Evolutionary conservation across 352 stramenopile species (phyloP).

Genomic region (Phytophthora meadii): DNA sequence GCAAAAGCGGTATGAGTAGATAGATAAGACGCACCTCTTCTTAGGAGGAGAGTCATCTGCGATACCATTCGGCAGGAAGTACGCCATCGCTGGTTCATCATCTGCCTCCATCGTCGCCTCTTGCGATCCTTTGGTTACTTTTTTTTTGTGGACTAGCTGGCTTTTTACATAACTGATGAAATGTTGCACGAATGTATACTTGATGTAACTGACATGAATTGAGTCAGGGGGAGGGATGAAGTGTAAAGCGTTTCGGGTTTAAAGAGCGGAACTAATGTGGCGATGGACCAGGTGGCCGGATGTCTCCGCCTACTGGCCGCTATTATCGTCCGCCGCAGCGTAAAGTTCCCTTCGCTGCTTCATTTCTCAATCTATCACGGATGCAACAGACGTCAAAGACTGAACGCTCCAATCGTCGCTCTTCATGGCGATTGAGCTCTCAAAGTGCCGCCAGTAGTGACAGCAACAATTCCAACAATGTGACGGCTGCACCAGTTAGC

Average conservation of each 20-base stretch:
- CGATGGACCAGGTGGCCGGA: constrained; percentile 6
- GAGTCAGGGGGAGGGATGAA: no score
- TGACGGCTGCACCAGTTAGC: constrained; percentile 31
- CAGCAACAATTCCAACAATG: constrained; percentile 24
- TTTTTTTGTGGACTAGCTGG: constrained; percentile 19
- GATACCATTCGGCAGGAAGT: constrained; percentile 89
- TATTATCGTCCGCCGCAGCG: constrained; percentile 29
- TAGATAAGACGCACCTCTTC: constrained; percentile 47
- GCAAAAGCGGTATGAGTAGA: not conserved
- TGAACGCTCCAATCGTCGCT: constrained; percentile 4
- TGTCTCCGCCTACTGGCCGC: constrained; percentile 26
- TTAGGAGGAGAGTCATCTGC: constrained; percentile 82
- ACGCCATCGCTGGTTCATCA: constrained; percentile 71
- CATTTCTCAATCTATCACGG: constrained; percentile 23
- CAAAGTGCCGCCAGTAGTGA: constrained; percentile 33
- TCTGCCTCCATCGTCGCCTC: constrained; percentile 45
- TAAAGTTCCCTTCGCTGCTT: not conserved
- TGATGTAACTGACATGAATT: constrained; percentile 5
- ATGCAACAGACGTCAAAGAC: constrained; percentile 28
- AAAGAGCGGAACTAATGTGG: no score
- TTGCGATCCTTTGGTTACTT: constrained; percentile 9
- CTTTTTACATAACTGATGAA: constrained; percentile 2
- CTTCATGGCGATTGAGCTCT: constrained; percentile 17
- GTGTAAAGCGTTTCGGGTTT: no score
- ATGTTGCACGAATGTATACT: constrained; percentile 18